A percentile compares a stretch with the other conserved stretches of the same genome.
Conservation (phyloP, 2,329 filamentous ascomycete genomes). For the Penicillium digitatum region DNA sequence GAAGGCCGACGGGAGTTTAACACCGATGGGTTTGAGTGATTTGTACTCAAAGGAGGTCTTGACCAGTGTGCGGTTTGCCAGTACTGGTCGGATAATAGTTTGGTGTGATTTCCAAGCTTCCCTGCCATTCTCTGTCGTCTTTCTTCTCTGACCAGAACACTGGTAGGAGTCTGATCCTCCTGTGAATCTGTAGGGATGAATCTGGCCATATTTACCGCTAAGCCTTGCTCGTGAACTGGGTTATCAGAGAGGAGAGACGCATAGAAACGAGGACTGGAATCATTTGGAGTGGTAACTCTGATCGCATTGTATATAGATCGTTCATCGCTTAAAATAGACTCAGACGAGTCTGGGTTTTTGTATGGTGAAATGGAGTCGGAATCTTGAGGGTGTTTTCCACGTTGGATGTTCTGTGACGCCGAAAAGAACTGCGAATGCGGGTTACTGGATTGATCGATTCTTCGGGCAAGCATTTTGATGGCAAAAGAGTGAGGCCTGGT, state of each 20-base stretch:
- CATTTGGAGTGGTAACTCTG: conserved; percentile 28
- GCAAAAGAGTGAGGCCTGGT: conserved; percentile 5
- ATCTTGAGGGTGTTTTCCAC: not conserved
- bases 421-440: not conserved
- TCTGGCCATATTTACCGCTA: conserved; percentile 30
- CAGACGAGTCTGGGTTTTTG: conserved; percentile 18
- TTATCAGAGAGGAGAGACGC: conserved; percentile 7
- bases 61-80: not conserved
- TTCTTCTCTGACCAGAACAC: not conserved
- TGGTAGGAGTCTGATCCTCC: conserved; percentile 4
- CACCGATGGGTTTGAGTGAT: too few species aligned
- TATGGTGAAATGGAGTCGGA: conserved; percentile 9
- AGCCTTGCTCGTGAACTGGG: conserved; percentile 21
- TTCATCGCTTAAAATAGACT: conserved; percentile 35
- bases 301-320: conserved; percentile 39
- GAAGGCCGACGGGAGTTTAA: not conserved
- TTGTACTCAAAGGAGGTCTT: not conserved
- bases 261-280: conserved; percentile 13
- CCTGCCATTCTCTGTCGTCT: conserved; percentile 3
- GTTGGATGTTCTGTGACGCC: conserved; percentile 6
- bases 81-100: conserved; percentile 14
- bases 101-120: conserved; percentile 20
- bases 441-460: conserved; percentile 2
- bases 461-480: conserved; percentile 8
- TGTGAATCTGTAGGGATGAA: conserved; percentile 19